Evolutionary conservation across 1,284 basidiomycete species (phyloP).

Genomic region (Phylloboletellus chloephorus): DNA sequence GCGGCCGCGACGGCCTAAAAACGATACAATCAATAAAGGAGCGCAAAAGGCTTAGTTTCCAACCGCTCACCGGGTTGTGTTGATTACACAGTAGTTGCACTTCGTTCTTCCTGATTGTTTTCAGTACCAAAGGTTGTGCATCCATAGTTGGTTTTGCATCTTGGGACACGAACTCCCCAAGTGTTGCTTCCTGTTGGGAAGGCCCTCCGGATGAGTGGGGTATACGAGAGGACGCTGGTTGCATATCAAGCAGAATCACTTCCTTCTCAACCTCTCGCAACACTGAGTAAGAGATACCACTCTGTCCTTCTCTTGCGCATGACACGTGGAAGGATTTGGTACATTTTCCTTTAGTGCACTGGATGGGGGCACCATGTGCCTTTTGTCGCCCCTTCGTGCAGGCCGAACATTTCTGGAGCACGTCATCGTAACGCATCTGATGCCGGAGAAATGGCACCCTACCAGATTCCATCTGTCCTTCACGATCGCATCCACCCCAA

Average conservation of each 20-base stretch:
- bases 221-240: conserved; percentile 10
- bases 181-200: background rate
- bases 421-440: conserved; percentile 6
- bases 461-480: conserved; percentile 90
- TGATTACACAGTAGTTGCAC: conserved; percentile 72
- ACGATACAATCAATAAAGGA: conserved; percentile 4
- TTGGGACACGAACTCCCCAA: conserved; percentile 8
- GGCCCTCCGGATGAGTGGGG: conserved; percentile 19
- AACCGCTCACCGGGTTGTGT: conserved; percentile 72
- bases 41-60: background rate
- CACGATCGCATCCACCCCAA: conserved; percentile 79
- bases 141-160: background rate
- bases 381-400: conserved; percentile 68
- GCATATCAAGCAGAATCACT: conserved; percentile 53
- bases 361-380: conserved; percentile 84
- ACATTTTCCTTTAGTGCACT: conserved; percentile 92
- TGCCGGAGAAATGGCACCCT: conserved; percentile 29
- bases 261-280: conserved; percentile 72
- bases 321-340: conserved; percentile 90
- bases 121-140: conserved; percentile 44
- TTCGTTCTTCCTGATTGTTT: conserved; percentile 63
- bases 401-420: conserved; percentile 75
- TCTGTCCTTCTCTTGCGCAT: conserved; percentile 67
- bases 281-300: conserved; percentile 56
- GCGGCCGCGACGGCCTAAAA: conserved; percentile 61